phyloP scores from a whole-genome alignment of 257 asterid species.

The Plantago major region DNA sequence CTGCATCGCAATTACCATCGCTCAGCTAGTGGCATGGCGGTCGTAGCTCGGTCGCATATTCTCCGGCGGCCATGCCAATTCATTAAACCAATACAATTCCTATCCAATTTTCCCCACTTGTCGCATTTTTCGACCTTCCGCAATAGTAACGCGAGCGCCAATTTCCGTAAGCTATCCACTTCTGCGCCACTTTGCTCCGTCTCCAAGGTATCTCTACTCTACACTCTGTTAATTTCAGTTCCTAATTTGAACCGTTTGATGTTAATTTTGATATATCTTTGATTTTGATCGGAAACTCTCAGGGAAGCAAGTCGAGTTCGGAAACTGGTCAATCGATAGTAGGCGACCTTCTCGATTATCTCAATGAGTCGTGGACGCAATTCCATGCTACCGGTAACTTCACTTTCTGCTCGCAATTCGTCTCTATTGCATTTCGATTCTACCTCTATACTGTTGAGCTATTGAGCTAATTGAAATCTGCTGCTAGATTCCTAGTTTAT shows the following conservation, averaged over 20 bases:
- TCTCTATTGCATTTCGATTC: too few relatives aligned
- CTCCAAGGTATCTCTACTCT: constrained; percentile 35
- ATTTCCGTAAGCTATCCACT: constrained; percentile 39
- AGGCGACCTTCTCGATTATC: constrained; percentile 81
- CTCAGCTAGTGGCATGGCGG: constrained; percentile 5
- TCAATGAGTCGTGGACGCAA: constrained; percentile 96
- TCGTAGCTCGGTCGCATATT: constrained; percentile 50
- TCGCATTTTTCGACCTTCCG: constrained; percentile 22
- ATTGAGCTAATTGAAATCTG: too few relatives aligned
- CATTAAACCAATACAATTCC: constrained; percentile 31
- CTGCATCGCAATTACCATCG: too few relatives aligned
- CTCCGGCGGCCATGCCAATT: constrained; percentile 44
- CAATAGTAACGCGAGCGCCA: constrained; percentile 19
- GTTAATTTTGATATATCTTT: neutral
- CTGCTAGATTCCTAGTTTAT: too few relatives aligned
- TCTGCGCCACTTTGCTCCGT: constrained; percentile 36
- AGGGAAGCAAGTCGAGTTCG: constrained; percentile 36
- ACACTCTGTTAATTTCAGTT: neutral
- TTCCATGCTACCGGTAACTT: constrained; percentile 90
- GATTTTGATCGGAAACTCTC: constrained; percentile 21
- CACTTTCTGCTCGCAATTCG: too few relatives aligned
- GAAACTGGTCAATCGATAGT: constrained; percentile 62
- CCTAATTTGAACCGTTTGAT: too few relatives aligned
- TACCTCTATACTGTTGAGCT: too few relatives aligned
- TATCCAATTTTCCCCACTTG: constrained; percentile 28